Evolutionary conservation across 345 rosid genomes (phyloP), one percentile per base, ranked within the genome.

Genomic region (Mangifera indica): DNA sequence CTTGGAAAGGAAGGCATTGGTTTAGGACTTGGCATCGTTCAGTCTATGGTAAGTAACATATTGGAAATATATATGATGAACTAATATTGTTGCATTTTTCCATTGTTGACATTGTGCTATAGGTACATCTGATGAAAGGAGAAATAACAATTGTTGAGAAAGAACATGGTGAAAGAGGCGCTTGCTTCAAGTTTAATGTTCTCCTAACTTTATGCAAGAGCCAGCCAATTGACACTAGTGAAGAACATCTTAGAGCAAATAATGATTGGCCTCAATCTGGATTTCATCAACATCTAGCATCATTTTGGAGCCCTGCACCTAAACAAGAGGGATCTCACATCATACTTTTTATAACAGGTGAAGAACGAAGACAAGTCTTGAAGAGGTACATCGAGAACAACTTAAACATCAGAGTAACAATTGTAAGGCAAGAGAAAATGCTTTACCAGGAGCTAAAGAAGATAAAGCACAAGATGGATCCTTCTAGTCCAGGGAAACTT

Each of bases 11-110:
- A 75, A 78, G 84, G 84, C 56, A 52, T 44, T 20, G 81, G 81
- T n/a, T 65, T 81, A 46, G 81, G 84, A 66, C 84, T 81, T 12
- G 81, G 81, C 26, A 81, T 78, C 42, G 84, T 81, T 64, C 84
- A 81, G 59, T 78, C 81, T 29, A 64, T 78, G 73, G 84, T 78
- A 72, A 54, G 77, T 42, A 44, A 26, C 21, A 37, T 15, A 25
- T 25, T 13, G 62, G 12, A 58, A 25, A 34, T 7, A 34, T 4
- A 34, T n/a, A n/a, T n/a, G n/a, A 34, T 34, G 37, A 34, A 0
- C 37, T 34, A 34, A 34, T 34, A 34, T 34, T 34, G 37, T 34
- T 34, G 37, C 37, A 34, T 34, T 34, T 34, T 34, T 34, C 1
- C 14, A 13, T 25, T 58, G 46, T n/a, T 18, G 21, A 60, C 1